Percentiles rank a stretch among this genome's conserved stretches.
Conservation (phyloP, 768 basidiomycete species). For the Favolaschia claudopus region DNA sequence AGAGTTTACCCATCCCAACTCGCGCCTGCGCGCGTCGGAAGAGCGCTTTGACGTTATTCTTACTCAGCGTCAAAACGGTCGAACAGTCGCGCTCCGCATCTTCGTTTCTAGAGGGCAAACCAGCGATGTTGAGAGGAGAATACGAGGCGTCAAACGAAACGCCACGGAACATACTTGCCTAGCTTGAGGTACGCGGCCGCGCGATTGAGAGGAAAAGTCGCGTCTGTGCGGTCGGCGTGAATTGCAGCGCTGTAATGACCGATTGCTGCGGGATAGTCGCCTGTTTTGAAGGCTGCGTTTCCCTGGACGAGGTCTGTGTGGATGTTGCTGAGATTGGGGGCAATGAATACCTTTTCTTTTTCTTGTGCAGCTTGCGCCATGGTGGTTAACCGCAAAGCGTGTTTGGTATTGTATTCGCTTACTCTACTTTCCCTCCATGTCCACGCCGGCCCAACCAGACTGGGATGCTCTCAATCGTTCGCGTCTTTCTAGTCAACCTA, state of each 20-base stretch:
- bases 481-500: background rate
- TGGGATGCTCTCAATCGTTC: slow-evolving; percentile 18
- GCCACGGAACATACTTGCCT: slow-evolving; percentile 81
- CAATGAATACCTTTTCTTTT: slow-evolving; percentile 34
- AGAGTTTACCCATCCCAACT: slow-evolving; percentile 56
- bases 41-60: slow-evolving; percentile 77
- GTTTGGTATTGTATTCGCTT: background rate
- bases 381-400: background rate
- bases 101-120: slow-evolving; percentile 57
- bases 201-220: slow-evolving; percentile 86
- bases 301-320: slow-evolving; percentile 59
- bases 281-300: slow-evolving; percentile 84
- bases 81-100: slow-evolving; percentile 87
- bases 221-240: slow-evolving; percentile 70
- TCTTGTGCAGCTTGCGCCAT: slow-evolving; percentile 46
- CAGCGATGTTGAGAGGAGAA: slow-evolving; percentile 22
- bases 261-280: slow-evolving; percentile 79
- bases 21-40: slow-evolving; percentile 84
- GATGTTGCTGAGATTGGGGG: background rate
- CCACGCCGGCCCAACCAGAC: slow-evolving; percentile 10
- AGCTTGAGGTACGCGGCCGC: slow-evolving; percentile 94
- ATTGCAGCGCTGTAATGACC: slow-evolving; percentile 89
- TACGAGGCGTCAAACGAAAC: background rate
- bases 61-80: slow-evolving; percentile 61
- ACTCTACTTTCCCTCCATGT: background rate